phyloP scores from a whole-genome alignment of 768 basidiomycete genomes.

The Rhodotorula sphaerocarpa region DNA sequence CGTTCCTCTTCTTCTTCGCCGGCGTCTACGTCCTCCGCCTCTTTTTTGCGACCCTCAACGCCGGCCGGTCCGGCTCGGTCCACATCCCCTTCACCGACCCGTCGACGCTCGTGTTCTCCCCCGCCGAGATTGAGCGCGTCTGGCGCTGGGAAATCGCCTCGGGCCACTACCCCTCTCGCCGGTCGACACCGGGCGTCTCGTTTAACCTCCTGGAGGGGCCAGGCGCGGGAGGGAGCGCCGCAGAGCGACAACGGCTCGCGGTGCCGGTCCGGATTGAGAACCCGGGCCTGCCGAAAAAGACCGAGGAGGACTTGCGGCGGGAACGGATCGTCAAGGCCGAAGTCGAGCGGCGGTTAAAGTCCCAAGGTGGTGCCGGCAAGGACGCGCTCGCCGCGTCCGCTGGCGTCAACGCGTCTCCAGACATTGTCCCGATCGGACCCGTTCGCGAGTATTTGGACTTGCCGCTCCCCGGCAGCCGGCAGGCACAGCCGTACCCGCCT shows the following conservation, averaged over 20 bases:
- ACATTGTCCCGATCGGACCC: conserved; percentile 64
- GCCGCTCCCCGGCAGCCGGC: conserved; percentile 46
- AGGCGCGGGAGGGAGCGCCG: neutral
- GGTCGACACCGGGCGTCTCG: conserved; percentile 54
- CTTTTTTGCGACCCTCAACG: neutral
- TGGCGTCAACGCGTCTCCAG: conserved; percentile 31
- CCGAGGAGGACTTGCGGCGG: conserved; percentile 39
- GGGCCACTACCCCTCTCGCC: conserved; percentile 84
- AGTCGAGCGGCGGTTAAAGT: conserved; percentile 42
- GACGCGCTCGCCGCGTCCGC: conserved; percentile 26
- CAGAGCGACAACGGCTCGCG: neutral
- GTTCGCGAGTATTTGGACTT: conserved; percentile 70
- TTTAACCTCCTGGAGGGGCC: conserved; percentile 9
- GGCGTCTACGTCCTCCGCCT: neutral
- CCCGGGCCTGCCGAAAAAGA: conserved; percentile 56
- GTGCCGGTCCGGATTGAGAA: conserved; percentile 51
- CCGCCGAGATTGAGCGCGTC: conserved; percentile 58
- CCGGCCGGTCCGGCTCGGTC: neutral
- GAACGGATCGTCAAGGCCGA: conserved; percentile 44
- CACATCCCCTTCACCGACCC: conserved; percentile 20
- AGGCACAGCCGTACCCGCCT: conserved; percentile 70
- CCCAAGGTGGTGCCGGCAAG: conserved; percentile 36
- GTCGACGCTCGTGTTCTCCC: conserved; percentile 16
- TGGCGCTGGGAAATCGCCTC: conserved; percentile 93
- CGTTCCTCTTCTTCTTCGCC: conserved; percentile 3